These are phyloP conservation scores for Tylopilus cervinicoccineus DNA, from an alignment of 768 basidiomycete genomes.

Conservation along the genomic window DNA sequence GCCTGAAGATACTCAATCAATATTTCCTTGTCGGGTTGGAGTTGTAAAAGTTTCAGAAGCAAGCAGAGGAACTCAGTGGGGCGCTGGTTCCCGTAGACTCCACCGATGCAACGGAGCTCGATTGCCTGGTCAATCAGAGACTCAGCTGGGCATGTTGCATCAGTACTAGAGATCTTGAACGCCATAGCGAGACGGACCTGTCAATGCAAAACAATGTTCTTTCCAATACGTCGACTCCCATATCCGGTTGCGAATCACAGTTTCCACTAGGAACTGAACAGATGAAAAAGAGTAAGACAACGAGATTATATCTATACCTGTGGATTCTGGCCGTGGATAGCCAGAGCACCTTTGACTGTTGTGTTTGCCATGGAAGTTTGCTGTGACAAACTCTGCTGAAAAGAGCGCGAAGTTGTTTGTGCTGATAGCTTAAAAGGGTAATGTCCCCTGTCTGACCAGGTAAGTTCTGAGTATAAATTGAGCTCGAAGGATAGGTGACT, in stretches of 20 bases:
- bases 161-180: background rate
- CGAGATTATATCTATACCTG: constrained; percentile 53
- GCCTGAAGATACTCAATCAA: constrained; percentile 91
- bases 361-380: constrained; percentile 78
- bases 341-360: constrained; percentile 78
- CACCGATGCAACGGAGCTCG: constrained; percentile 77
- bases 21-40: constrained; percentile 98
- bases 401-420: constrained; percentile 20
- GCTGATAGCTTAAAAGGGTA: background rate
- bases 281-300: constrained; percentile 15
- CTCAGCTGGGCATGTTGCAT: constrained; percentile 56
- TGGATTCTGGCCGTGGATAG: constrained; percentile 97
- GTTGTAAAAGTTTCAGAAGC: constrained; percentile 89
- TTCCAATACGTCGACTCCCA: constrained; percentile 97
- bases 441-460: background rate
- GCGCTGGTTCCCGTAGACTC: constrained; percentile 91
- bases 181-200: constrained; percentile 50
- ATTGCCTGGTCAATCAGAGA: constrained; percentile 92
- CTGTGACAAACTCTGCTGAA: background rate
- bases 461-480: no score
- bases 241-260: constrained; percentile 91
- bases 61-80: constrained; percentile 94
- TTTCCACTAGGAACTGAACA: constrained; percentile 85
- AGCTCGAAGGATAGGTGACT: no score
- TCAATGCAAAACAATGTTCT: constrained; percentile 97